Conservation (phyloP, 305 asterid genomes). For the Fraxinus latifolia region DNA sequence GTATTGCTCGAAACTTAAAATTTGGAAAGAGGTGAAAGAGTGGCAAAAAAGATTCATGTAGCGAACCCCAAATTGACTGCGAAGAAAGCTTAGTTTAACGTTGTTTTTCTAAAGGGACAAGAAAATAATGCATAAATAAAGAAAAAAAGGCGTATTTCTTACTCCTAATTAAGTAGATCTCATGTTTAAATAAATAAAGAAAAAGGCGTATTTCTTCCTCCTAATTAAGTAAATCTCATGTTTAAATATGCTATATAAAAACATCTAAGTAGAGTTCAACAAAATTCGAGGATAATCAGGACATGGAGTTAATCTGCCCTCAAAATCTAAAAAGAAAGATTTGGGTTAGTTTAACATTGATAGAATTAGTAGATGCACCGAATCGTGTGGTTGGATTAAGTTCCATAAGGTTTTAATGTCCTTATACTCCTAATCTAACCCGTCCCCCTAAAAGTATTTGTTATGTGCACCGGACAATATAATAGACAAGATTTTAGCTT, state of each 20-base stretch:
- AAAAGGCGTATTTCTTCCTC: neutral
- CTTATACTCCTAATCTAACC: neutral
- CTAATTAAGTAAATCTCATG: neutral
- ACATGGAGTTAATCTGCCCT: neutral
- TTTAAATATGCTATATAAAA: neutral
- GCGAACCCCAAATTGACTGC: neutral
- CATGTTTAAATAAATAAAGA: neutral
- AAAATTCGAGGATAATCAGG: neutral
- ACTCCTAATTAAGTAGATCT: neutral
- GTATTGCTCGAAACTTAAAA: neutral
- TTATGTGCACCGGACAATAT: neutral
- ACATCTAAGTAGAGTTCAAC: neutral
- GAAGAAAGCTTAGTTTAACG: neutral
- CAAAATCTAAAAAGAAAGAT: neutral
- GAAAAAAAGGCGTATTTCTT: neutral
- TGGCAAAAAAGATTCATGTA: neutral
- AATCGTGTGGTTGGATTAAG: slow-evolving; percentile 32
- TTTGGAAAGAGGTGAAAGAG: neutral
- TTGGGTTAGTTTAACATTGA: slow-evolving; percentile 4
- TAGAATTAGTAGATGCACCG: slow-evolving; percentile 36
- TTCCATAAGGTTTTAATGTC: slow-evolving; percentile 21
- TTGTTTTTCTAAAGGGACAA: neutral
- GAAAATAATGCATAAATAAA: neutral
- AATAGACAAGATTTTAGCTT: neutral
- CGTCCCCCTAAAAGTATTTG: neutral